Percentiles rank a stretch among this genome's conserved stretches.
phyloP scores from a whole-genome alignment of 179 eudicot genomes.

The Patellifolia procumbens region DNA sequence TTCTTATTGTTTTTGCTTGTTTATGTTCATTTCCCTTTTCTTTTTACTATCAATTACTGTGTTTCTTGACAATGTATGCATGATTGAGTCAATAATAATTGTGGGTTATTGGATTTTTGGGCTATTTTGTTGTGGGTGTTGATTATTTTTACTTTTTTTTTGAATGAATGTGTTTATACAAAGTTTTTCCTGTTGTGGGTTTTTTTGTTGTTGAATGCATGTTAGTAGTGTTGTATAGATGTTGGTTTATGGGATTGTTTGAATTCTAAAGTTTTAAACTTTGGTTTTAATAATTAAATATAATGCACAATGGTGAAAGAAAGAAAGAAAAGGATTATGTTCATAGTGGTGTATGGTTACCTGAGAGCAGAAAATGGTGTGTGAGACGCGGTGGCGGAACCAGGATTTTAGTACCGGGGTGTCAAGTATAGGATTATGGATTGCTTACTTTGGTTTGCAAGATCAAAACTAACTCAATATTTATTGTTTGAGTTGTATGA shows the following conservation, averaged over 20 bases:
- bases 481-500: no score
- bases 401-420: no score
- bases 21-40: neutral
- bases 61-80: slow-evolving; percentile 32
- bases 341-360: neutral
- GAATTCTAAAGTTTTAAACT: neutral
- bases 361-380: slow-evolving; percentile 10
- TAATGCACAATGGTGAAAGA: slow-evolving; percentile 6
- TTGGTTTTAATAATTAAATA: neutral
- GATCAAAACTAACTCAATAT: no score
- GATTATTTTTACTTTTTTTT: neutral
- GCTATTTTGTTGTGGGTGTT: slow-evolving; percentile 6
- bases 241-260: slow-evolving; percentile 1
- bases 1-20: neutral
- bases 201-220: slow-evolving; percentile 16
- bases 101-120: slow-evolving; percentile 27
- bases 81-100: neutral
- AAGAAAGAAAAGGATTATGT: neutral
- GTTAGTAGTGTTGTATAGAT: neutral
- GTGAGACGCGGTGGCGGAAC: neutral
- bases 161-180: neutral
- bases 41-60: neutral
- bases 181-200: neutral
- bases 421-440: no score
- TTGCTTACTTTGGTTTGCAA: no score